Base-by-base conservation (phyloP, 352 stramenopile species). In the Halophytophthora polymorphica region DNA sequence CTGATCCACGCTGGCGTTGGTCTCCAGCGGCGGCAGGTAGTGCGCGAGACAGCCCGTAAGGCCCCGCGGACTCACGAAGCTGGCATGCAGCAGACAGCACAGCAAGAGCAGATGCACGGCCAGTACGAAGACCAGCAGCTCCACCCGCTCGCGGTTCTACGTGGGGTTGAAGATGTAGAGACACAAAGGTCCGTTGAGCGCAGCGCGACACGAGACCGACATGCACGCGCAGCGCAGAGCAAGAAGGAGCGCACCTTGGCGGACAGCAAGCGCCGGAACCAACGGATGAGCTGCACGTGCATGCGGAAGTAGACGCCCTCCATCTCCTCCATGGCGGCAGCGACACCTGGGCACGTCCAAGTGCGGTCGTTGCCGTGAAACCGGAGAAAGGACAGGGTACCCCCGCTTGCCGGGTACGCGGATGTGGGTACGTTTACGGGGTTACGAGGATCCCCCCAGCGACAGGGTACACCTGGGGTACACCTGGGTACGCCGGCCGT, bases 221-320 rank as follows among this genome's bases (percentile, higher is more conserved):
- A 43, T 52, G 39, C 2, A 38, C 43, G 15, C 36, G 22, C 46
- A 48, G 31, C 31, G 45, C 0, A 47, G 10, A 58, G 12, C 1
- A 13, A n/a, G 45, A 13, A 18, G 23, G 18, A 38, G 19, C 36
- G 33, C 56, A 87, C 78, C 66, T 72, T 82, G 11, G 28, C 44
- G 33, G 72, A 66, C n/a, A 79, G 58, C 19, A 73, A 46, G 12
- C 50, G 52, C 58, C 77, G 63, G 22, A 69, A 50, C 50, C 69
- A 84, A 21, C 64, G 68, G 35, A 82, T 68, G 11, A 90, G 58
- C 41, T 79, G 64, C 47, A 77, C 63, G 53, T 96, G 80, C 45
- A 96, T 61, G 33, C 69, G 62, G 58, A 91, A 91, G 61, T 90
- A 90, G 17, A 89, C 64, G 55, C 87, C 74, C 53, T 91, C 79